phyloP scores from a whole-genome alignment of 1,284 basidiomycete species.

The Microbotryum scabiosae region DNA sequence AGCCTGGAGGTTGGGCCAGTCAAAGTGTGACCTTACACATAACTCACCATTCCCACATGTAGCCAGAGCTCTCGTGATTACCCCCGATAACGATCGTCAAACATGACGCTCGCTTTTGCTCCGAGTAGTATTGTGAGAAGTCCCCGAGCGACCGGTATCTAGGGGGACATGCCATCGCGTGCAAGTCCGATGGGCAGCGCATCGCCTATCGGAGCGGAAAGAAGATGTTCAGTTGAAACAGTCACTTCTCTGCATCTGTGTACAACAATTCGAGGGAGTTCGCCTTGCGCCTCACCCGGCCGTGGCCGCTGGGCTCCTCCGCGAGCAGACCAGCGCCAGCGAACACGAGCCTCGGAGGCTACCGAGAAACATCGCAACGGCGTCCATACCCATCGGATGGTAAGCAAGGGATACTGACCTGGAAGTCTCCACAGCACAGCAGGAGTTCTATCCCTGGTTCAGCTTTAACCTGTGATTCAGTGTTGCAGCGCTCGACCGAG shows the following conservation, averaged over 20 bases:
- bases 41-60: constrained; percentile 87
- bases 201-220: constrained; percentile 50
- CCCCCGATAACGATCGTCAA: constrained; percentile 93
- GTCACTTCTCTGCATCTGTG: no score
- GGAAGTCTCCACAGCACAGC: constrained; percentile 91
- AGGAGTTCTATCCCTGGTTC: constrained; percentile 63
- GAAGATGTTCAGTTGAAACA: neutral
- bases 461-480: constrained; percentile 46
- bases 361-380: no score
- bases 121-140: constrained; percentile 85
- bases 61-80: constrained; percentile 96
- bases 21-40: neutral
- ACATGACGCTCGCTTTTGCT: constrained; percentile 68
- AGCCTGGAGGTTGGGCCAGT: neutral
- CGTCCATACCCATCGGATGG: neutral
- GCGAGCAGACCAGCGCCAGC: neutral
- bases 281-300: neutral
- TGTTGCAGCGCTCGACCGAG: constrained; percentile 59
- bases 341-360: no score
- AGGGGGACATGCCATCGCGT: constrained; percentile 79
- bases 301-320: neutral
- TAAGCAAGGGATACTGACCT: constrained; percentile 40
- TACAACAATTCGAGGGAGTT: neutral
- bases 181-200: constrained; percentile 73
- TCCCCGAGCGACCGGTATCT: constrained; percentile 80